Evolutionary conservation across 495 filamentous ascomycete species (phyloP), one percentile per base, ranked within the genome.

Genomic region (Stereocaulon alpinum): DNA sequence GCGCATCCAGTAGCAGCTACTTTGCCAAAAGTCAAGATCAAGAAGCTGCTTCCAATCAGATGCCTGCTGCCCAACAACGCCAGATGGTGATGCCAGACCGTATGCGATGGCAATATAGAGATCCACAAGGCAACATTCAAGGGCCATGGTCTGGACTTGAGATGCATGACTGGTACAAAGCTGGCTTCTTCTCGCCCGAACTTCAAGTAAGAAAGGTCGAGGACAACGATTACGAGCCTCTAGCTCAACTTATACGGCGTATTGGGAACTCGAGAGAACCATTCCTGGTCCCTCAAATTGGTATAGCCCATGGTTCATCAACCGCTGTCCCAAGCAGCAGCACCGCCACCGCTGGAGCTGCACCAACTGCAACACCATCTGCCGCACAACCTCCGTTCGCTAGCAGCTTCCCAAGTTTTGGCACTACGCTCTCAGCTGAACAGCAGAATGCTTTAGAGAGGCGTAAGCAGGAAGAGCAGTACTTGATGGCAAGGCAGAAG

Each of bases 131-230:
- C 43, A 84, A 86, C 48, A 85, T 87, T 40, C 93, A 97, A 71
- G 93, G 93, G 1, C 93, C 93, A 5, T 98, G 90, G 77, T 94
- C 88, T 42, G 93, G 93, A 4, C 76, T 98, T 50, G 93, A 97
- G 71, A 98, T 98, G 93, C 91, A 98, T 66, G 93, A 98, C 66
- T 98, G 93, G 93, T 98, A 95, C 74, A 96, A 96, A 72, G 94
- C 89, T 49, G 90, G 91, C 47, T 98, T 96, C 76, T 98, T 98
- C 73, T 93, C 89, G 11, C 82, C 90, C 0, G 92, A 98, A 60
- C 78, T 98, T 32, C 83, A 91, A 49, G 92, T 98, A 55, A 95
- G 92, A 74, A 94, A 95, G 65, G 73, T 88, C 4, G 93, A 98
- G 71, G 93, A 97, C 63, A 73, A 77, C 0, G 91, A 98, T 43